Conservation (phyloP, 1,139 yeast genomes). For the Martiniozyma asiatica region DNA sequence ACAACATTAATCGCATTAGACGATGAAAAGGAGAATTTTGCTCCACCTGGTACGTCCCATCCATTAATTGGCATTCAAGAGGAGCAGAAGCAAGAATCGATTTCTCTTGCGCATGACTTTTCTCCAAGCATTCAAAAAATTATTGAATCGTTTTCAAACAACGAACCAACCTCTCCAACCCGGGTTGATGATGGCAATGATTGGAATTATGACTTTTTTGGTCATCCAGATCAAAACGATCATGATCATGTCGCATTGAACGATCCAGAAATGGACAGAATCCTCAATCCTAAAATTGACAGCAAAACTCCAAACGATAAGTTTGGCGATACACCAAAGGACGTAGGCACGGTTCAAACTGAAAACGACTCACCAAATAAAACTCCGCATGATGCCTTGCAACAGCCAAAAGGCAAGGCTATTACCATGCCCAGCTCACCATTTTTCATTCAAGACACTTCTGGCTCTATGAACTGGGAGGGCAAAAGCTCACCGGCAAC, state of each 20-base stretch:
- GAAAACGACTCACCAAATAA: conserved; percentile 6
- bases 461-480: too few relatives aligned
- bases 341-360: conserved; percentile 18
- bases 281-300: too few relatives aligned
- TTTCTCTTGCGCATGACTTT: too few relatives aligned
- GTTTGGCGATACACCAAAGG: conserved; percentile 21
- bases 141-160: conserved; percentile 19
- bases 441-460: too few relatives aligned
- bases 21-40: conserved; percentile 21
- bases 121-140: conserved; percentile 23
- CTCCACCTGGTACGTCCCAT: conserved; percentile 6
- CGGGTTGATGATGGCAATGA: conserved; percentile 13
- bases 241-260: not conserved
- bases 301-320: conserved; percentile 18
- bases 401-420: not conserved
- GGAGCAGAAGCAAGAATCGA: not conserved
- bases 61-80: conserved; percentile 1
- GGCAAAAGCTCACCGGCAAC: too few relatives aligned
- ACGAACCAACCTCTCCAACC: conserved; percentile 18
- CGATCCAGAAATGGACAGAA: conserved; percentile 5
- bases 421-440: conserved; percentile 22
- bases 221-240: conserved; percentile 12
- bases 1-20: conserved; percentile 24
- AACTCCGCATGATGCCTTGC: too few relatives aligned
- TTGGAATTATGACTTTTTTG: conserved; percentile 22